A percentile compares a stretch with the other conserved stretches of the same genome.
Conservation (phyloP, 306 rosid species). For the Bauhinia variegata region DNA sequence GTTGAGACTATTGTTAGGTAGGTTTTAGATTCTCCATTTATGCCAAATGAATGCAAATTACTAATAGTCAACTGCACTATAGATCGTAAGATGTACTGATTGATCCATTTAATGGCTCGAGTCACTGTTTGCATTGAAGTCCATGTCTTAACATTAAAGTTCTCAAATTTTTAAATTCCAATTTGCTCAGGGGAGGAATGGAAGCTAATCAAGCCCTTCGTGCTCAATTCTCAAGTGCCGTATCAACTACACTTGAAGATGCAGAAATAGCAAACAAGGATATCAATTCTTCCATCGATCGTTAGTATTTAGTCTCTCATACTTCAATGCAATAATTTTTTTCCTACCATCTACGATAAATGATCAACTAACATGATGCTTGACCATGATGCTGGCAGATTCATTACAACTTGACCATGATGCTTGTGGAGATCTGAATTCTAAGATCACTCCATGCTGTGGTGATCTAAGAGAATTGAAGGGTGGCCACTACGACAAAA, state of each 20-base stretch:
- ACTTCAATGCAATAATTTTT: constrained; percentile 6
- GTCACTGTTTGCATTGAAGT: too few species aligned
- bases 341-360: not conserved
- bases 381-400: constrained; percentile 79
- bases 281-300: constrained; percentile 75
- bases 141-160: constrained; percentile 15
- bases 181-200: constrained; percentile 67
- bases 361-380: constrained; percentile 37
- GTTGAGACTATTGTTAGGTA: constrained; percentile 86
- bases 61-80: too few species aligned
- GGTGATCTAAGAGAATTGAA: constrained; percentile 86
- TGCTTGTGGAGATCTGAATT: constrained; percentile 85
- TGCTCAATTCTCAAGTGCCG: constrained; percentile 70
- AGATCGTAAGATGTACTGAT: too few species aligned
- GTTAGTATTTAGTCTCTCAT: constrained; percentile 63
- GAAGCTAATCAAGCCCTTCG: constrained; percentile 82
- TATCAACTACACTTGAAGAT: constrained; percentile 81
- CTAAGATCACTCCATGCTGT: constrained; percentile 84
- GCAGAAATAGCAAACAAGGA: constrained; percentile 77
- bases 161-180: constrained; percentile 17
- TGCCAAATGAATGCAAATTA: too few species aligned
- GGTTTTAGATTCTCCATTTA: constrained; percentile 31
- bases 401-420: constrained; percentile 94
- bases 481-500: constrained; percentile 90
- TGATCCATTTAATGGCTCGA: too few species aligned